A percentile compares a stretch with the other conserved stretches of the same genome.
Evolutionary conservation across 2,329 filamentous ascomycete genomes (phyloP).

Genomic region (Phialocephala sp.): DNA sequence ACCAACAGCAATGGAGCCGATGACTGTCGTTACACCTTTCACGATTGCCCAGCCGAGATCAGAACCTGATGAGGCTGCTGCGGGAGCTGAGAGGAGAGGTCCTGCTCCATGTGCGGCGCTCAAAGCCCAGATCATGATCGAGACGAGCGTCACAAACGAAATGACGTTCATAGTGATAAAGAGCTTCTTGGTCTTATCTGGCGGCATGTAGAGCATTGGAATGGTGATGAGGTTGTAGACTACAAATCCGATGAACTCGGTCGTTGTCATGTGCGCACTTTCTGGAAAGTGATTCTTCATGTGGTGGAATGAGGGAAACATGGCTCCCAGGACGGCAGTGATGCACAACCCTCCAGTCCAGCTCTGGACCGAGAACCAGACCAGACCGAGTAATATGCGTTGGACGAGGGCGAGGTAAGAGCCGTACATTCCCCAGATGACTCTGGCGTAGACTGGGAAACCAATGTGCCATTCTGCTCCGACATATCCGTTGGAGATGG

Average conservation of each 20-base stretch:
- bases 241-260: conserved; percentile 45
- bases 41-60: conserved; percentile 47
- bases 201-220: conserved; percentile 51
- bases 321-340: conserved; percentile 39
- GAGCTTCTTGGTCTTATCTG: conserved; percentile 46
- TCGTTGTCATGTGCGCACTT: conserved; percentile 44
- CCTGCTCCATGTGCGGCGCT: conserved; percentile 44
- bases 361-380: conserved; percentile 42
- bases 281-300: conserved; percentile 45
- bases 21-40: conserved; percentile 48
- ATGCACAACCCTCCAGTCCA: conserved; percentile 24
- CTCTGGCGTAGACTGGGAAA: conserved; percentile 49
- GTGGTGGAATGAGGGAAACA: conserved; percentile 44
- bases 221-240: conserved; percentile 46
- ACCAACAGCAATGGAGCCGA: conserved; percentile 52
- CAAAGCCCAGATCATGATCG: conserved; percentile 47
- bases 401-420: conserved; percentile 48
- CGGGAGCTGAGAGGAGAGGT: conserved; percentile 34
- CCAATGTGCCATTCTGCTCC: conserved; percentile 51
- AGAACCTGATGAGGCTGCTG: conserved; percentile 19
- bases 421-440: conserved; percentile 50
- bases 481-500: conserved; percentile 46
- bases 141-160: conserved; percentile 42
- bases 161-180: conserved; percentile 42
- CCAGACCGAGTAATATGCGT: conserved; percentile 48